These are phyloP conservation scores for Coprinopsis marcescibilis DNA, from an alignment of 768 basidiomycete species.

Conservation along the genomic window DNA sequence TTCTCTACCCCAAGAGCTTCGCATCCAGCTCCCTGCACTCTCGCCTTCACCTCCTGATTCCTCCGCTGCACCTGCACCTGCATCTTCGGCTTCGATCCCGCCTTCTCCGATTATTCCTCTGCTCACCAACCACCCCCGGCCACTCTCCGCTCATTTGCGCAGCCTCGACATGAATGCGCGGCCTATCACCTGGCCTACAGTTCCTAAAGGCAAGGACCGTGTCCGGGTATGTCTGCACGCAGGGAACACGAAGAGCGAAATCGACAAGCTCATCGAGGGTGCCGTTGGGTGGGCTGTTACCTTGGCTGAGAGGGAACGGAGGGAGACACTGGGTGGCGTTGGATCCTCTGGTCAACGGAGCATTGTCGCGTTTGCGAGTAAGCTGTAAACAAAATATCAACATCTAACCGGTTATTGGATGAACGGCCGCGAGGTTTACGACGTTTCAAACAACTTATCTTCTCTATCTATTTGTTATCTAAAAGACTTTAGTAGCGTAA, in stretches of 20 bases:
- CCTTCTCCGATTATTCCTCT: conserved; percentile 83
- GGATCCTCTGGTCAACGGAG: background rate
- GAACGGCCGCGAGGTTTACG: too few species aligned
- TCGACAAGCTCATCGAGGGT: conserved; percentile 49
- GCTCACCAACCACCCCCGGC: conserved; percentile 69
- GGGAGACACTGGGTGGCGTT: background rate
- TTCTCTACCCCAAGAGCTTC: background rate
- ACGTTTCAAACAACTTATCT: too few species aligned
- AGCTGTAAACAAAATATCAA: conserved; percentile 3
- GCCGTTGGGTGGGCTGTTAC: conserved; percentile 45
- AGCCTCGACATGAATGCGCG: conserved; percentile 54
- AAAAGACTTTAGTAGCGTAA: too few species aligned
- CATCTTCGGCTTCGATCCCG: conserved; percentile 32
- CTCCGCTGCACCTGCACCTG: conserved; percentile 18
- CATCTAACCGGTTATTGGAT: too few species aligned
- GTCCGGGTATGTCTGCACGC: conserved; percentile 88
- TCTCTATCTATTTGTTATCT: too few species aligned
- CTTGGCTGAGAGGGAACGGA: conserved; percentile 14
- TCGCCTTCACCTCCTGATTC: background rate
- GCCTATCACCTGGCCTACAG: conserved; percentile 83
- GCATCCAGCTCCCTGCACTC: background rate
- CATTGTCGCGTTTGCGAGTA: background rate
- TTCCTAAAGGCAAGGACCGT: conserved; percentile 79
- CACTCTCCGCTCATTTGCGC: conserved; percentile 55
- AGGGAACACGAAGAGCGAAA: conserved; percentile 58